Percentiles rank a stretch among this genome's conserved stretches.
Evolutionary conservation across 768 basidiomycete genomes (phyloP).

Genomic region (Boletus rubroflammeus): DNA sequence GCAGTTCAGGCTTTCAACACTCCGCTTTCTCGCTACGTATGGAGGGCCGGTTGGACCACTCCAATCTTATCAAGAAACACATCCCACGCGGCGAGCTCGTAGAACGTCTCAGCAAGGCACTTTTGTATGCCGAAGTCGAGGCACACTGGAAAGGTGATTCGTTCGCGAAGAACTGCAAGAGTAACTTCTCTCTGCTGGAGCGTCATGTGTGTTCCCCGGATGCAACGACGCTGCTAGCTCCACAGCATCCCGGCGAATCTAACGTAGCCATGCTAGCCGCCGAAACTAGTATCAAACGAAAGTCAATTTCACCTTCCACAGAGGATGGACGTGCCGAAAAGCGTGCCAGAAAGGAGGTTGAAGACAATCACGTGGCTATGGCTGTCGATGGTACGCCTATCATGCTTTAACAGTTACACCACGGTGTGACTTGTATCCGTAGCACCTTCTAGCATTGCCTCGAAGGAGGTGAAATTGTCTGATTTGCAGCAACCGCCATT

Average conservation of each 20-base stretch:
- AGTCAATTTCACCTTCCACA: constrained; percentile 43
- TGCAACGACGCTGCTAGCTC: constrained; percentile 13
- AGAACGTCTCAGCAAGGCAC: constrained; percentile 74
- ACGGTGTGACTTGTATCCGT: background rate
- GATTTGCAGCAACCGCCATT: constrained; percentile 19
- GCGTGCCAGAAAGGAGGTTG: constrained; percentile 50
- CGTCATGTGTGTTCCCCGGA: constrained; percentile 63
- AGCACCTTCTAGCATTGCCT: constrained; percentile 12
- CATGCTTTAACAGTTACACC: constrained; percentile 27
- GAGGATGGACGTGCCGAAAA: constrained; percentile 58
- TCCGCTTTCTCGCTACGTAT: constrained; percentile 77
- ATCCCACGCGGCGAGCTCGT: constrained; percentile 80
- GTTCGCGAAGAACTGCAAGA: constrained; percentile 62
- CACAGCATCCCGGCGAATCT: constrained; percentile 18
- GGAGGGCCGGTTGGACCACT: constrained; percentile 69
- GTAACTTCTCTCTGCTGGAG: constrained; percentile 70
- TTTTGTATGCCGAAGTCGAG: constrained; percentile 81
- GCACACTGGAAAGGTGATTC: constrained; percentile 71
- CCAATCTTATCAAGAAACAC: constrained; percentile 64
- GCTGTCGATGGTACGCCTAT: constrained; percentile 39
- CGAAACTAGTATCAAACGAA: constrained; percentile 45
- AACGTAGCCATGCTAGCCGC: constrained; percentile 2
- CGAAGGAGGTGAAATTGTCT: constrained; percentile 21
- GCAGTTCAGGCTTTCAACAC: constrained; percentile 64
- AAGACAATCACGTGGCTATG: constrained; percentile 35